phyloP scores from a whole-genome alignment of 768 basidiomycete species.

The Piloderma croceum region DNA sequence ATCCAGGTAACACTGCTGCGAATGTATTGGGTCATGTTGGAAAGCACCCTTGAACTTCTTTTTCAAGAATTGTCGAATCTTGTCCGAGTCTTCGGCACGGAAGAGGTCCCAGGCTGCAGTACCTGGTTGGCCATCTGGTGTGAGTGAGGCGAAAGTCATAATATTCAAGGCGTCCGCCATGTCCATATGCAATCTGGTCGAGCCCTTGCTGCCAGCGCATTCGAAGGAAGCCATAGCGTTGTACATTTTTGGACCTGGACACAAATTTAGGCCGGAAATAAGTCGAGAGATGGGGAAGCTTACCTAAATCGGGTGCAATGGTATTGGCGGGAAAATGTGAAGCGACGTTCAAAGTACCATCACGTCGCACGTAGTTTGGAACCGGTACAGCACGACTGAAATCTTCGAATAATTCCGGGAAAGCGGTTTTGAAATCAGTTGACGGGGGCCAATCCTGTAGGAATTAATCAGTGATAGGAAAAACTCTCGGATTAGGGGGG shows the following conservation, averaged over 20 bases:
- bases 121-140: conserved; percentile 58
- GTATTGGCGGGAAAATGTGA: conserved; percentile 83
- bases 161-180: conserved; percentile 93
- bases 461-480: background rate
- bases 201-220: conserved; percentile 65
- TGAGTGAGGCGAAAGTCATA: conserved; percentile 66
- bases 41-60: conserved; percentile 52
- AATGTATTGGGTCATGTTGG: conserved; percentile 82
- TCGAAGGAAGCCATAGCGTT: conserved; percentile 78
- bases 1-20: conserved; percentile 84
- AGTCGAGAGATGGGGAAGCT: conserved; percentile 14
- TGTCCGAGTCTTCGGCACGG: conserved; percentile 73
- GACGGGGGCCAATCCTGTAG: conserved; percentile 90
- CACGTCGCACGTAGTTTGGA: conserved; percentile 84
- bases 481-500: conserved; percentile 8
- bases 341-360: conserved; percentile 83
- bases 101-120: conserved; percentile 92
- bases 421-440: conserved; percentile 74
- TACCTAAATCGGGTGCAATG: conserved; percentile 75
- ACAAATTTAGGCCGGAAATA: conserved; percentile 6
- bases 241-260: conserved; percentile 87
- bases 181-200: conserved; percentile 89
- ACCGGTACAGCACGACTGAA: conserved; percentile 81
- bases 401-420: conserved; percentile 83
- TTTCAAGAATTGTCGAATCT: conserved; percentile 68